These are phyloP conservation scores for Anisodus acutangulus DNA, from an alignment of 257 asterid species.

Conservation along the genomic window DNA sequence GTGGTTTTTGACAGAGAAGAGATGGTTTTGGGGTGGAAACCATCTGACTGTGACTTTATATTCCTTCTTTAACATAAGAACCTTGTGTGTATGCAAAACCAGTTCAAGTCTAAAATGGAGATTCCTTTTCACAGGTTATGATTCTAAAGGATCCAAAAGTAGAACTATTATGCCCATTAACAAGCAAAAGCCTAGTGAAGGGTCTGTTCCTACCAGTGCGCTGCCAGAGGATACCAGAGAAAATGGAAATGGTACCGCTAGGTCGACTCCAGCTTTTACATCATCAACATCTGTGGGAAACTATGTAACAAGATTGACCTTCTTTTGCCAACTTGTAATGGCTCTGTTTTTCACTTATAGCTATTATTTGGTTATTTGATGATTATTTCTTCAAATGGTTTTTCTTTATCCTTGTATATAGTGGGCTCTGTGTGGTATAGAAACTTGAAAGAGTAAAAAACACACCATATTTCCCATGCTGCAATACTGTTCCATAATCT, in stretches of 20 bases:
- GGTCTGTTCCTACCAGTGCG: constrained; percentile 64
- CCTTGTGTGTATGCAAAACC: background rate
- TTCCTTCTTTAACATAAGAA: background rate
- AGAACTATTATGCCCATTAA: constrained; percentile 58
- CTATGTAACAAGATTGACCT: constrained; percentile 42
- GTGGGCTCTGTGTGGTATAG: background rate
- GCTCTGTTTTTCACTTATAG: constrained; percentile 41
- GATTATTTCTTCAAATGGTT: constrained; percentile 50
- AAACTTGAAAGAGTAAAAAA: background rate
- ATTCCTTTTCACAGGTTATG: constrained; percentile 38
- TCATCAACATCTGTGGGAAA: constrained; percentile 46
- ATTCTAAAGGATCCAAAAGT: constrained; percentile 34
- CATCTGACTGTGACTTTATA: constrained; percentile 64
- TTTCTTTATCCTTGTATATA: background rate
- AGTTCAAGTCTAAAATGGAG: background rate
- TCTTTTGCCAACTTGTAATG: constrained; percentile 37
- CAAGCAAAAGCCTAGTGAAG: constrained; percentile 45
- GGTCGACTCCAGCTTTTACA: constrained; percentile 38
- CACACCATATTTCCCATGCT: background rate
- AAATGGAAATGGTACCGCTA: constrained; percentile 38
- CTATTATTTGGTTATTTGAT: constrained; percentile 44
- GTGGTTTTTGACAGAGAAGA: constrained; percentile 80
- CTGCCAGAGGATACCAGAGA: constrained; percentile 65
- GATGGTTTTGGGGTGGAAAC: constrained; percentile 86
- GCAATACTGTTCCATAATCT: background rate